Conservation (phyloP, 2,329 filamentous ascomycete genomes). For the Aspergillus fructus region DNA sequence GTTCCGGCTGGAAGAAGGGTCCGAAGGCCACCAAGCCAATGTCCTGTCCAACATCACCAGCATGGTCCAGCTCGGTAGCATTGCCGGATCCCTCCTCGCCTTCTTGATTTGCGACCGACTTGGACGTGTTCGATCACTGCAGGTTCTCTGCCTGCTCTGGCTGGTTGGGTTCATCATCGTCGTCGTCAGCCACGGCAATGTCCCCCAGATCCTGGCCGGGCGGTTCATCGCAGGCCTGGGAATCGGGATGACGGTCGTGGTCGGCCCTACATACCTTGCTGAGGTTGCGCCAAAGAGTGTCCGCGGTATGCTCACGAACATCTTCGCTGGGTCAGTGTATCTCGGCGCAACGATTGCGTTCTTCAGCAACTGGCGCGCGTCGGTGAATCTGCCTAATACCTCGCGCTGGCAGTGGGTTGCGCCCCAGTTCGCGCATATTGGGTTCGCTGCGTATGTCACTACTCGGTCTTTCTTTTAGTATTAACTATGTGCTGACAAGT, state of each 20-base stretch:
- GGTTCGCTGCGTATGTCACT: conserved; percentile 48
- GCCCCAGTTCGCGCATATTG: background rate
- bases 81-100: conserved; percentile 66
- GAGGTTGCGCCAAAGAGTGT: conserved; percentile 33
- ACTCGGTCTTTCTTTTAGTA: no score
- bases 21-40: conserved; percentile 57
- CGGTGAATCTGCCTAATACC: background rate
- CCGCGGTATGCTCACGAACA: conserved; percentile 70
- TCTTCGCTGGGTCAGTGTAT: conserved; percentile 71
- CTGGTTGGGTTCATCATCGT: conserved; percentile 41
- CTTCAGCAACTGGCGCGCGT: background rate
- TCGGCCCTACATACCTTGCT: no score
- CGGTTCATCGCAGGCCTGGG: no score
- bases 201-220: background rate
- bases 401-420: background rate
- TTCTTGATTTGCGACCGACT: conserved; percentile 51
- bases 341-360: conserved; percentile 49
- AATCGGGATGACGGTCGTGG: no score
- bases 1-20: conserved; percentile 59
- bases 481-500: conserved; percentile 62
- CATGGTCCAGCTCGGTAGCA: conserved; percentile 79
- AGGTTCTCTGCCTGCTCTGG: conserved; percentile 44
- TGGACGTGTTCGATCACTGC: conserved; percentile 40
- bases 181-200: conserved; percentile 42
- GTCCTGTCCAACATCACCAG: conserved; percentile 74